Evolutionary conservation across 257 asterid genomes (phyloP), one percentile per base, ranked within the genome.

Genomic region (Leptodermis oblonga): DNA sequence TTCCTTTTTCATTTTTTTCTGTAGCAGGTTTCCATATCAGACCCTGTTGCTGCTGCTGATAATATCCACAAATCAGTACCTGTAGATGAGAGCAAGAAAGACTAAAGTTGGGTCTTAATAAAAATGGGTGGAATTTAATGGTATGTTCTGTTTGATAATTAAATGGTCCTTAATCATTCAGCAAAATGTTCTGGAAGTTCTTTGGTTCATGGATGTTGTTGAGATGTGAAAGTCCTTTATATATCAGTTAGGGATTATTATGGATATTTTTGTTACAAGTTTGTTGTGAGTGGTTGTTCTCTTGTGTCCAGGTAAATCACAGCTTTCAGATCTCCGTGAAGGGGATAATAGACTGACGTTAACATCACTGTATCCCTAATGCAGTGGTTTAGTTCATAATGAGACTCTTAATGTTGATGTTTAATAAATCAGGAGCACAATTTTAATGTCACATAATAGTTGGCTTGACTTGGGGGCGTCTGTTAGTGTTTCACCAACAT

Each of bases 21-120:
- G 43, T 37, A 66, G 69, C 81, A 87, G 94, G 90, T 81, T 70
- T n/a, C 82, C 5, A 76, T 76, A 63, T 74, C 74, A 64, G 71
- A 67, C 62, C 22, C 71, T 54, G 81, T 76, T 54, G 62, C 79
- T 42, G 62, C 79, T 42, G 68, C 82, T 17, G 84, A 80, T 61
- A 75, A 85, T 67, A 61, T 77, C 23, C 78, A 62, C 4, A 80
- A 84, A 68, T 59, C 84, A 37, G 83, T 70, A 5, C 83, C 75
- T 49, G 74, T 67, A 41, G 86, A 78, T 67, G 80, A 80, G 49
- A 60, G 49, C 80, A 89, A 89, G 83, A 81, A 71, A 64, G 94
- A 87, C 56, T 89, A 70, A 79, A 42, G 73, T 46, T 58, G 60
- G 71, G 67, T 55, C 45, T 49, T 48, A 43, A 22, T 54, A 18